phyloP scores from a whole-genome alignment of 768 basidiomycete species.

The Podaxis sp. region DNA sequence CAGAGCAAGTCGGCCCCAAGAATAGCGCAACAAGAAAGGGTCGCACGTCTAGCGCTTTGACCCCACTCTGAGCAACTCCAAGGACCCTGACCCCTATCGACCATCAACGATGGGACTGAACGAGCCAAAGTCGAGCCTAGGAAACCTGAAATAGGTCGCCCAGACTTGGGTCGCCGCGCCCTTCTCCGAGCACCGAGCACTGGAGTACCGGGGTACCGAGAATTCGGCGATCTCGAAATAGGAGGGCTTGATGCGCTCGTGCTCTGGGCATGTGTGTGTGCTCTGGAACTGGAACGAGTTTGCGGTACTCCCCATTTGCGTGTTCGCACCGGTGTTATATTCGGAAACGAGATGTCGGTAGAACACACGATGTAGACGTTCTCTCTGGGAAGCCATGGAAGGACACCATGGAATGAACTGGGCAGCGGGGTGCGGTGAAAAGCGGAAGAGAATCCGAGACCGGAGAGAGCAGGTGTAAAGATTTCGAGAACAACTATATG shows the following conservation, averaged over 20 bases:
- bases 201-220: neutral
- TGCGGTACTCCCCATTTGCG: neutral
- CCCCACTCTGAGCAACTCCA: neutral
- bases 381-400: neutral
- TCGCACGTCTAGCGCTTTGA: neutral
- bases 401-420: neutral
- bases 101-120: neutral
- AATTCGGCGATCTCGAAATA: neutral
- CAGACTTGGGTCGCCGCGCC: neutral
- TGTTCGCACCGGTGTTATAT: neutral
- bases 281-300: neutral
- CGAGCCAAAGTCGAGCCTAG: neutral
- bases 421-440: neutral
- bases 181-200: slow-evolving; percentile 7
- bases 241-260: neutral
- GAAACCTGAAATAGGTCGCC: neutral
- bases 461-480: neutral
- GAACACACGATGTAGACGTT: neutral
- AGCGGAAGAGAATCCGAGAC: neutral
- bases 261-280: neutral
- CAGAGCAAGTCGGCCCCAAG: neutral
- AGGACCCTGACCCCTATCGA: neutral
- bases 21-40: neutral
- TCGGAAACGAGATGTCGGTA: neutral
- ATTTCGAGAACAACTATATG: neutral